Conservation (phyloP, 495 filamentous ascomycete genomes). For the Daldinia caldariorum region DNA sequence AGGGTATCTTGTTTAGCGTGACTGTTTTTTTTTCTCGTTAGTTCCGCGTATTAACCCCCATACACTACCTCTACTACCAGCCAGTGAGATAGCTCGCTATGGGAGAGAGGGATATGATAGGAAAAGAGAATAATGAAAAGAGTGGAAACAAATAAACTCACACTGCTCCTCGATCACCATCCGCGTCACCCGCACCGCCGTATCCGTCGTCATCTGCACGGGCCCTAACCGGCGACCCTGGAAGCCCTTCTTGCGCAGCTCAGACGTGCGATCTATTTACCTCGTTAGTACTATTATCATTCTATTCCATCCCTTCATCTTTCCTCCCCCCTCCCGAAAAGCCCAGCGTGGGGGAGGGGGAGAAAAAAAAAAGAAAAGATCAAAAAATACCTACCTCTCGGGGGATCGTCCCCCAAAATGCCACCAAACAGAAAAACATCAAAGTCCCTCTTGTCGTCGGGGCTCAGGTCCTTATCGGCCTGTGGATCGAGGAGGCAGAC, state of each 20-base stretch:
- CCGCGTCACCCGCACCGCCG: constrained; percentile 91
- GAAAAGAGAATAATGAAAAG: neutral
- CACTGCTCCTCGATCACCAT: constrained; percentile 85
- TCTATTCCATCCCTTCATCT: neutral
- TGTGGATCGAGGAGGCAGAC: constrained; percentile 92
- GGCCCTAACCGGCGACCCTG: constrained; percentile 87
- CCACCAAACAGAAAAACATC: constrained; percentile 95
- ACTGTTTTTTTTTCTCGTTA: constrained; percentile 57
- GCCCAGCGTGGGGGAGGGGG: neutral
- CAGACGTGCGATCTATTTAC: constrained; percentile 83
- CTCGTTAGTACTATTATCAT: constrained; percentile 4
- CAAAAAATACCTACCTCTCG: constrained; percentile 72
- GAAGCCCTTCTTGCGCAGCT: constrained; percentile 92
- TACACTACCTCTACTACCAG: neutral
- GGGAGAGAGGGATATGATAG: neutral
- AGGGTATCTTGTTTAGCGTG: constrained; percentile 77
- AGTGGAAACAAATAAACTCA: constrained; percentile 49
- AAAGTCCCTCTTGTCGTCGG: constrained; percentile 82
- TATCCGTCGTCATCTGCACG: constrained; percentile 98
- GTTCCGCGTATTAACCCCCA: neutral
- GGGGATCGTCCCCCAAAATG: constrained; percentile 94
- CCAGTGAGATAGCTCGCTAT: neutral
- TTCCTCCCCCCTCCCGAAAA: neutral
- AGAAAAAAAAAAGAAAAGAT: too few species aligned
- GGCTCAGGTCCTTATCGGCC: constrained; percentile 79